Base-by-base conservation (phyloP, 2,329 filamentous ascomycete genomes). In the Mariannaea sp. region DNA sequence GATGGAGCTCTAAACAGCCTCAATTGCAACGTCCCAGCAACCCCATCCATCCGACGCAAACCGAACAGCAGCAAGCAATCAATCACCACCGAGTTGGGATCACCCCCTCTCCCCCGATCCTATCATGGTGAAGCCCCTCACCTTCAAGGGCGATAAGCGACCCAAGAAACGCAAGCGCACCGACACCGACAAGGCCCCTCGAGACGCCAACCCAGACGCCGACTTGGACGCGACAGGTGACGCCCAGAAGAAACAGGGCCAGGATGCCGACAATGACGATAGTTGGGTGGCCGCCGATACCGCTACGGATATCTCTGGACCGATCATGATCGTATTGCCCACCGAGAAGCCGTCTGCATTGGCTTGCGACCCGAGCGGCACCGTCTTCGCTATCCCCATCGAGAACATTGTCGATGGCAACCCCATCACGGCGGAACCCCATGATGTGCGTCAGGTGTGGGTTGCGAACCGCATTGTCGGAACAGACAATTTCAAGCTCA, bases 141-240 rank as follows among this genome's bases (percentile, higher is more conserved):
- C 85, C 42, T 99, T 99, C 81, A 99, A 99, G 76, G 94, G 94
- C 79, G 94, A 99, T 76, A 97, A 95, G 75, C 94, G 94, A 76
- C 77, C 84, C 55, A 96, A 94, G 75, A 97, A 97, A 80, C 84
- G 91, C 71, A 97, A 96, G 81, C 85, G 89, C 64, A 75, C 81
- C 41, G 77, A 79, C 46, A 76, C 76, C 36, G 78, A 83, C 36
- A 75, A 79, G 55, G 70, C 72, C 10, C 70, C 81, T 36, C 45
- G 49, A 57, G 45, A 62, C 58, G 55, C 20, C n/a, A n/a, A n/a
- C n/a, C n/a, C n/a, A 7, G 33, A 48, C n/a, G 12, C 39, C 33
- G 33, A 43, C 14, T 39, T n/a, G n/a, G n/a, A n/a, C n/a, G n/a
- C n/a, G n/a, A n/a, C 50, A 12, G 38, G 35, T 32, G 50, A 19